Evolutionary conservation across 1,139 yeast species (phyloP), one percentile per base, ranked within the genome.

Genomic region (Kodamaea suecica): DNA sequence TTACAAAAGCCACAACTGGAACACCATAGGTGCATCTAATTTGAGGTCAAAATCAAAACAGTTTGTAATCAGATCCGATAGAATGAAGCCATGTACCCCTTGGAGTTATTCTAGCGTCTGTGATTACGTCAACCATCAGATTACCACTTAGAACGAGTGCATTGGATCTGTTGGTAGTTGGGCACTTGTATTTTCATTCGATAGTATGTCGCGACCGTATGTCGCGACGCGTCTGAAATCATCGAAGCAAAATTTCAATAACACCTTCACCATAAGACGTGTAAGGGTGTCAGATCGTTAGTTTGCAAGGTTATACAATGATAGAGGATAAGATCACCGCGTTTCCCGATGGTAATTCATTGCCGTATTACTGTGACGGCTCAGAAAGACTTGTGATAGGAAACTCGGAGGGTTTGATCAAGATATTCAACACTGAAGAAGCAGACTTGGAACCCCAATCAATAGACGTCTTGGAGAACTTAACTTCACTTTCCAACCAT

Each of bases 391-490:
- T 78, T n/a, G 51, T 73, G 6, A 73, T 73, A 6, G 78, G 73
- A 7, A 76, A 78, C 36, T 61, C 75, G 31, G 63, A 59, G 23
- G 80, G 80, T 4, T 52, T 77, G 3, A 54, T 75, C 31, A 77
- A 78, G 48, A 56, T 75, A n/a, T 76, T 74, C 48, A 55, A 68
- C 36, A 50, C 66, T 14, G 53, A 57, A 12, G 64, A 70, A 16
- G 65, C 73, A 3, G 76, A 75, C 33, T 57, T 67, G 34, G 82
- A 78, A 48, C 84, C 84, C 4, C 67, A 59, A 7, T 64, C 80
- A 13, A 50, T 76, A n/a, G 81, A 77, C 45, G 66, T 73, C 11
- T 41, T 62, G 10, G 76, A 72, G 17, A 66, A 68, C 42, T 44
- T 68, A 36, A 67, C 75, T 1, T 52, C 64, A 1, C 33, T 67